phyloP scores from a whole-genome alignment of 2,329 filamentous ascomycete genomes.

The Mycosphaerelloides madeirae region DNA sequence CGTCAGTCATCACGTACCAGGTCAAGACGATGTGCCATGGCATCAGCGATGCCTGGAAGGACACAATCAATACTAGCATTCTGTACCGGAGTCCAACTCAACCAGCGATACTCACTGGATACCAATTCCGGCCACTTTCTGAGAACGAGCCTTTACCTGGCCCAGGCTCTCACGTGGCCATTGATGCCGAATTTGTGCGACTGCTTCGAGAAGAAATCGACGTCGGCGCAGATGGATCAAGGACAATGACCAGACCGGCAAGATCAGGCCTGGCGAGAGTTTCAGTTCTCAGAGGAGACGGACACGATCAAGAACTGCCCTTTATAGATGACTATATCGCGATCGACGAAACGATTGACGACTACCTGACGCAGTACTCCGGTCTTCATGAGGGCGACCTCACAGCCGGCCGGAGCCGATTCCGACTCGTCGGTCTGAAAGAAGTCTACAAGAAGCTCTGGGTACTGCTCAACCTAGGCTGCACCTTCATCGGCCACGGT shows the following conservation, averaged over 20 bases:
- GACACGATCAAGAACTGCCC: slow-evolving; percentile 71
- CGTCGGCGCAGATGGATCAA: slow-evolving; percentile 88
- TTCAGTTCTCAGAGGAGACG: slow-evolving; percentile 78
- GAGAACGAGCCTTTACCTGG: slow-evolving; percentile 54
- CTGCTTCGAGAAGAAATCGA: slow-evolving; percentile 91
- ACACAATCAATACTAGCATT: slow-evolving; percentile 74
- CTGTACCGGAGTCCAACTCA: slow-evolving; percentile 68
- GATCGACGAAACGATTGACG: slow-evolving; percentile 84
- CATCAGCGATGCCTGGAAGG: slow-evolving; percentile 82
- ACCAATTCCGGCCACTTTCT: slow-evolving; percentile 27
- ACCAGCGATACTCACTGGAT: slow-evolving; percentile 29
- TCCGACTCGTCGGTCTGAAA: slow-evolving; percentile 83
- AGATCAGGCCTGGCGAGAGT: slow-evolving; percentile 89
- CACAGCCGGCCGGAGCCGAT: slow-evolving; percentile 69
- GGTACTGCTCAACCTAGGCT: slow-evolving; percentile 90
- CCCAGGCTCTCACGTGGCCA: slow-evolving; percentile 64
- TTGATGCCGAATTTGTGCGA: slow-evolving; percentile 95
- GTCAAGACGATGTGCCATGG: slow-evolving; percentile 73
- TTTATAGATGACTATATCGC: slow-evolving; percentile 98
- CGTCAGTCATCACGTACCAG: slow-evolving; percentile 83
- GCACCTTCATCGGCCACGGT: slow-evolving; percentile 89
- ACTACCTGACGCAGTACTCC: slow-evolving; percentile 91
- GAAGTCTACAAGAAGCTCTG: slow-evolving; percentile 96
- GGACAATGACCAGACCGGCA: slow-evolving; percentile 85
- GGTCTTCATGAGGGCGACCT: slow-evolving; percentile 84